Evolutionary conservation across 495 filamentous ascomycete genomes (phyloP).

Genomic region (Neurospora sp.): DNA sequence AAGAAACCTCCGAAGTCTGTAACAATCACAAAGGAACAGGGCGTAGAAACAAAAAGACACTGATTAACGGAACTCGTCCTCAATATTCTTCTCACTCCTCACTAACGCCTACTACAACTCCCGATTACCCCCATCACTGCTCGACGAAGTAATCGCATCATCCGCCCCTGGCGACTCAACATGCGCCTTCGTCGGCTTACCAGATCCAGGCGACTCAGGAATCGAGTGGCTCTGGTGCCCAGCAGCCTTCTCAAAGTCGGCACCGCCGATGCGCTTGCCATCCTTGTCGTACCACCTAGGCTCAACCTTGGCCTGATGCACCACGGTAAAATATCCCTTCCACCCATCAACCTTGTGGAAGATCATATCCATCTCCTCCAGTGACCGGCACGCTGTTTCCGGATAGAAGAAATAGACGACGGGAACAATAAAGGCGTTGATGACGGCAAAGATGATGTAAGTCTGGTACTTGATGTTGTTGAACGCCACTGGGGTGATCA

Average conservation of each 20-base stretch:
- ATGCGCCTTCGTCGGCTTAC: not conserved
- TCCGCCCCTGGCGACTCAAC: not conserved
- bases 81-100: not conserved
- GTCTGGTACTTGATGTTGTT: slow-evolving; percentile 57
- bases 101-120: not conserved
- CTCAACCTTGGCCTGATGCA: slow-evolving; percentile 46
- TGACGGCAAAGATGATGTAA: slow-evolving; percentile 72
- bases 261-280: not conserved
- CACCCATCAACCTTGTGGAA: slow-evolving; percentile 50
- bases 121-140: not conserved
- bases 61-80: not conserved
- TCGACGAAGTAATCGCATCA: not conserved
- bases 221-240: not conserved
- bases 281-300: slow-evolving; percentile 50
- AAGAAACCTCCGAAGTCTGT: not conserved
- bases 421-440: slow-evolving; percentile 63
- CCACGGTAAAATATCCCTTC: slow-evolving; percentile 47
- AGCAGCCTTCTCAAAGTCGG: not conserved
- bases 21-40: not conserved
- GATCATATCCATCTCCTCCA: slow-evolving; percentile 69
- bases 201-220: not conserved
- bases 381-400: slow-evolving; percentile 60
- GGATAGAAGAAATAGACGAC: slow-evolving; percentile 68
- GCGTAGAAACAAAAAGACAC: too few relatives aligned
- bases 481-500: slow-evolving; percentile 64